A percentile compares a stretch with the other conserved stretches of the same genome.
Evolutionary conservation across 257 asterid genomes (phyloP).

Genomic region (Nicotiana sylvestris): DNA sequence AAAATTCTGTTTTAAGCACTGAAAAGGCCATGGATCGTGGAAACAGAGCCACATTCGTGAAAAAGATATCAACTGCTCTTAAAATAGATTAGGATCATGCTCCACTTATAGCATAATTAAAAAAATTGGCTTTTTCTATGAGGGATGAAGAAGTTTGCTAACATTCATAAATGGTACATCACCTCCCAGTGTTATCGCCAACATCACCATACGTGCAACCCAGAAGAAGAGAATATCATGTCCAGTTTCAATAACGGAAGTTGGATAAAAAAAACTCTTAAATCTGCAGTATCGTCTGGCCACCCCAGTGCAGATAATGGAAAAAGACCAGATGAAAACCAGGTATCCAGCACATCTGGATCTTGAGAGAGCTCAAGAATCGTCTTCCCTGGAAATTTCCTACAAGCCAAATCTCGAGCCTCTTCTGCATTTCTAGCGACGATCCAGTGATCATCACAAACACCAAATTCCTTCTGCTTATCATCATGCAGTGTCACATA

Average conservation of each 20-base stretch:
- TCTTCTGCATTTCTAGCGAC: slow-evolving; percentile 75
- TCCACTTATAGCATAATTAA: not conserved
- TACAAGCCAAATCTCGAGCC: slow-evolving; percentile 58
- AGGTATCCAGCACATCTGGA: slow-evolving; percentile 92
- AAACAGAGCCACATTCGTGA: not conserved
- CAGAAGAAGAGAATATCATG: slow-evolving; percentile 90
- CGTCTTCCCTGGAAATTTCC: slow-evolving; percentile 49
- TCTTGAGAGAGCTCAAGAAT: slow-evolving; percentile 63
- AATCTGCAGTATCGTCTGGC: slow-evolving; percentile 86
- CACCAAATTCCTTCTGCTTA: slow-evolving; percentile 66
- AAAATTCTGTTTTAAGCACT: not conserved
- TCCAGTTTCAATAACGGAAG: slow-evolving; percentile 92
- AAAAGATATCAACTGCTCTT: no score
- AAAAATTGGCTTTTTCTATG: not conserved
- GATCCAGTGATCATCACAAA: slow-evolving; percentile 66
- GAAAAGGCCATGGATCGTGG: not conserved
- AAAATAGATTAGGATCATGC: not conserved
- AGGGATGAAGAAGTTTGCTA: not conserved
- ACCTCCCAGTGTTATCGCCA: slow-evolving; percentile 93
- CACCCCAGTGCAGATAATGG: slow-evolving; percentile 88
- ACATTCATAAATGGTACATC: slow-evolving; percentile 90
- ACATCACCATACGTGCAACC: slow-evolving; percentile 99
- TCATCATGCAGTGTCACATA: slow-evolving; percentile 68
- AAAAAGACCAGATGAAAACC: slow-evolving; percentile 96
- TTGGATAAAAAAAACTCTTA: slow-evolving; percentile 71